Evolutionary conservation across 1,284 basidiomycete species (phyloP).

Genomic region (Trichosporon coremiiforme): DNA sequence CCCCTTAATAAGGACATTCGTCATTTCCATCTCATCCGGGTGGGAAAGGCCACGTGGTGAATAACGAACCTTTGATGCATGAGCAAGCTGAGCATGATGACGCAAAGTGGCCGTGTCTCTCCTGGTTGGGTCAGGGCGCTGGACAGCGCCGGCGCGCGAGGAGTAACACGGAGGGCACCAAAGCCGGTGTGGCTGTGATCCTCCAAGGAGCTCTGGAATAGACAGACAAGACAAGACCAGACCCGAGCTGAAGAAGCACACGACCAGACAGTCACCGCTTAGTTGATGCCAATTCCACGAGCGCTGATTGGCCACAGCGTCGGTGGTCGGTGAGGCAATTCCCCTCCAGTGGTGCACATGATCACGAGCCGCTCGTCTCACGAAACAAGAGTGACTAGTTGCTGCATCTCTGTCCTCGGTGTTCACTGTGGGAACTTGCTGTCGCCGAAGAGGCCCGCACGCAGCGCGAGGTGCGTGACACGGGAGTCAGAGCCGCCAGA

Average conservation of each 20-base stretch:
- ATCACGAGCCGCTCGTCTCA: background rate
- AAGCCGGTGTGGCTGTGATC: too few species aligned
- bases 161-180: too few species aligned
- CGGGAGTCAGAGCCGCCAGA: too few species aligned
- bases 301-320: background rate
- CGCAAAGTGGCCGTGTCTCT: background rate
- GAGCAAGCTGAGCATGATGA: conserved; percentile 8
- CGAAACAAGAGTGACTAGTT: too few species aligned
- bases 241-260: too few species aligned
- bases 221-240: too few species aligned
- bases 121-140: too few species aligned
- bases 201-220: too few species aligned
- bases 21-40: background rate
- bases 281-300: background rate
- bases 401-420: background rate
- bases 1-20: background rate
- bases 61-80: background rate
- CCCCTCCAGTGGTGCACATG: background rate
- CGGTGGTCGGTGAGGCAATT: background rate
- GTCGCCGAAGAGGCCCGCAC: too few species aligned
- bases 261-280: too few species aligned
- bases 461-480: too few species aligned
- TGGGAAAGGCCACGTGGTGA: background rate
- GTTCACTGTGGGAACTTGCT: background rate
- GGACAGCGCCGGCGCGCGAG: too few species aligned